phyloP scores from a whole-genome alignment of 768 basidiomycete species.

The Calocybe indica region DNA sequence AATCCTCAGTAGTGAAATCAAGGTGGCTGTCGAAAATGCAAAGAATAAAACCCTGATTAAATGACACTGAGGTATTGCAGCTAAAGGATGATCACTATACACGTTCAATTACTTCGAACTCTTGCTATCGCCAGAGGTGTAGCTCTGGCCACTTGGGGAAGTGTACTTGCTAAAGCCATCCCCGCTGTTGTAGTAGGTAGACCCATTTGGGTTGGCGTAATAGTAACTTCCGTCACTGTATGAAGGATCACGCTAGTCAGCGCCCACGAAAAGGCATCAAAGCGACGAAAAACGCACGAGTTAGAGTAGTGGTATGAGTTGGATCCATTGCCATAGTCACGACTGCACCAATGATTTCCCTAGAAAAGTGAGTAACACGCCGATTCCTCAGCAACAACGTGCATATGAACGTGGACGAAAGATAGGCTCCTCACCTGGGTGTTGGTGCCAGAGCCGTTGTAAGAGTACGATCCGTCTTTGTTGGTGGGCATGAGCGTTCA shows the following conservation, averaged over 20 bases:
- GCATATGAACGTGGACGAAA: not conserved
- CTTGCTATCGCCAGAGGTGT: slow-evolving; percentile 18
- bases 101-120: not conserved
- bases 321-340: slow-evolving; percentile 32
- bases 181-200: slow-evolving; percentile 53
- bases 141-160: slow-evolving; percentile 28
- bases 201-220: slow-evolving; percentile 55
- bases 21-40: too few species aligned
- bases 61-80: too few species aligned
- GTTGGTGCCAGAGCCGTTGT: slow-evolving; percentile 48
- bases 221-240: slow-evolving; percentile 53
- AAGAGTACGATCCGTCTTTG: slow-evolving; percentile 20
- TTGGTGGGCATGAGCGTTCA: too few species aligned
- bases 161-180: slow-evolving; percentile 45
- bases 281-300: slow-evolving; percentile 25
- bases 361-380: slow-evolving; percentile 12
- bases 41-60: too few species aligned
- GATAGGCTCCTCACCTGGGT: slow-evolving; percentile 30
- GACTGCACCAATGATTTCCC: slow-evolving; percentile 61
- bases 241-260: not conserved
- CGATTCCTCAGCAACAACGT: not conserved
- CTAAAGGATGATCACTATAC: too few species aligned
- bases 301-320: slow-evolving; percentile 61
- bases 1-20: too few species aligned
- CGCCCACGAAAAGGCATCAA: slow-evolving; percentile 1